Evolutionary conservation across 805 yeast species (phyloP), one percentile per base, ranked within the genome.

Genomic region (Myxozyma udenii): DNA sequence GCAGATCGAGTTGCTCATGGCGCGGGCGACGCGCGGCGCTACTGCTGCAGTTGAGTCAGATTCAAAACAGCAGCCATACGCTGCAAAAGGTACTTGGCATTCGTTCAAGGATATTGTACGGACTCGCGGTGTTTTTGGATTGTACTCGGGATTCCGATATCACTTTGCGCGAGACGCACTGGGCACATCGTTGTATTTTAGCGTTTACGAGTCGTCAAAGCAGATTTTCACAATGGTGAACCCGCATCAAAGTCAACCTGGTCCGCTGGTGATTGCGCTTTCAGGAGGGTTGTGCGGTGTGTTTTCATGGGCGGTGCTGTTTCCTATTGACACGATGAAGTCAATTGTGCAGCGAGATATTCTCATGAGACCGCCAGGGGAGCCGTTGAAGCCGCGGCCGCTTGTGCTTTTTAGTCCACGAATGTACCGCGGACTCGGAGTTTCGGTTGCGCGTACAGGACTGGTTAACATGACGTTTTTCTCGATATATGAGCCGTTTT

Each of bases 231-330:
- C 43, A 38, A 44, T 46, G 55, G 42, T 41, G 47, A 66, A 19
- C 49, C 70, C 37, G 64, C 68, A 28, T 22, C 43, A 50, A 16
- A 61, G 61, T 11, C 57, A 55, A 14, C 63, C 70, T 3, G 64
- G 67, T 41, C 71, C 82, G 1, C 26, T 75, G 4, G 71, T 80
- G 6, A 74, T 83, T 21, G 81, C 84, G 2, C 32, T 82, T 1
- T 85, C 91, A 0, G 95, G 95, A n/a, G 95, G 88, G 0, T 57
- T 81, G 22, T 79, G 93, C 3, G 95, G 95, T 2, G 77, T 83
- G 16, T 68, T 84, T 16, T 76, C 88, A 45, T 87, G 95, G 95
- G 68, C 80, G 1, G 66, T 80, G 0, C 82, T 87, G 2, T 88
- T 84, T 69, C 95, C 95, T 2, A 65, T 87, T 9, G 96, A 87